Base-by-base conservation (phyloP, 805 yeast genomes). In the Teunomyces funiuensis region DNA sequence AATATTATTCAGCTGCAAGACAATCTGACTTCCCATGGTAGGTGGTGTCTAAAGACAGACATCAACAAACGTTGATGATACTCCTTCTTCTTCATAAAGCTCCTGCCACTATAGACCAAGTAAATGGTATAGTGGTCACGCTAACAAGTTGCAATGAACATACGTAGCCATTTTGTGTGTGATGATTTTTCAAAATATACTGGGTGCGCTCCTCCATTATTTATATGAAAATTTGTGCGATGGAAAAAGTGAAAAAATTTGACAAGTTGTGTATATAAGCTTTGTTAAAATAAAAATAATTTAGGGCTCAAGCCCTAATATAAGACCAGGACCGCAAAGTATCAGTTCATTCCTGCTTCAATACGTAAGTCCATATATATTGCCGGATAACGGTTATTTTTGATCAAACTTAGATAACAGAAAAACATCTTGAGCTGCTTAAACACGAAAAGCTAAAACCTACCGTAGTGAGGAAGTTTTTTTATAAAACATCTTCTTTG, bases 1-100 rank as follows among this genome's bases (percentile, higher is more conserved):
- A 48, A 54, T 52, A 44, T 43, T 30, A 45, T 45, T 48, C 52
- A 46, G 50, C 71, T 65, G 71, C 69, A 64, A 64, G 71, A 65
- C 56, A 65, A 62, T 64, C 69, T 64, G 50, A 55, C 50, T 54
- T 63, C 63, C 69, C 71, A 52, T 55, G 70, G 69, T 55, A 50
- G 34, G 19, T n/a, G n/a, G n/a, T 14, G 11, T 31, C 34, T n/a
- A 8, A 19, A 25, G 25, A 19, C 23, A 13, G 14, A 33, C 18
- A 25, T 13, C 28, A n/a, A 20, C 19, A 10, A 25, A 18, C 5
- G 33, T 17, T 19, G 20, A 15, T 25, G 23, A 22, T 26, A 17
- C 33, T 31, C 7, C 17, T 31, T 27, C 37, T 19, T 25, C 31
- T 31, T 33, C 38, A 33, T 33, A 13, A 39, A 23, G 27, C 22